Evolutionary conservation across 768 basidiomycete genomes (phyloP).

Genomic region (Boletus subparvulus): DNA sequence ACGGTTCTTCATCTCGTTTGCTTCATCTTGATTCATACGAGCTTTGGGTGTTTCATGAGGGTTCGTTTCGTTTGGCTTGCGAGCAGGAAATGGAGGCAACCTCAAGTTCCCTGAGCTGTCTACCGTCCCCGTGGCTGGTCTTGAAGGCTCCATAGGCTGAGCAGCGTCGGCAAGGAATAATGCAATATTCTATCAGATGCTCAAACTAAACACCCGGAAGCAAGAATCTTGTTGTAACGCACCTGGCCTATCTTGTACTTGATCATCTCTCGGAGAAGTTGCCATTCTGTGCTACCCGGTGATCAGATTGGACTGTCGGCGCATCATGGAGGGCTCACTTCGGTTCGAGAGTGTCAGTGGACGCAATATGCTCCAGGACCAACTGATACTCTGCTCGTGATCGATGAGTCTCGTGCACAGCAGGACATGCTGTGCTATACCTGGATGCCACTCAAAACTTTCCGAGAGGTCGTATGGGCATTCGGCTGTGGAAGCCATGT

Average conservation of each 20-base stretch:
- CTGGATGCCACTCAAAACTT: constrained; percentile 52
- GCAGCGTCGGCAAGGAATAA: constrained; percentile 43
- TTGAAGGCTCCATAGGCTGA: constrained; percentile 42
- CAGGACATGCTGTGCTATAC: constrained; percentile 30
- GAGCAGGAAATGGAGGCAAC: constrained; percentile 70
- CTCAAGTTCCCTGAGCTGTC: constrained; percentile 57
- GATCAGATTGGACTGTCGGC: constrained; percentile 12
- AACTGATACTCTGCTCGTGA: constrained; percentile 52
- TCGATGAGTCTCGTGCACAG: constrained; percentile 1
- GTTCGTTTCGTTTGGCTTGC: constrained; percentile 49
- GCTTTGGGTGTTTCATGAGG: constrained; percentile 54
- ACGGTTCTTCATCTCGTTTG: constrained; percentile 50
- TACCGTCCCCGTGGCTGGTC: constrained; percentile 34
- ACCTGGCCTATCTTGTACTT: constrained; percentile 73
- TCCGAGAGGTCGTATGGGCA: constrained; percentile 12
- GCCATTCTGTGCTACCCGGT: constrained; percentile 62
- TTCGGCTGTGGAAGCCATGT: constrained; percentile 22
- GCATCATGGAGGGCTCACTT: constrained; percentile 22
- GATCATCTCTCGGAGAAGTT: constrained; percentile 63
- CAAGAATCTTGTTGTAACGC: constrained; percentile 1
- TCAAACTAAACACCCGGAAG: neutral
- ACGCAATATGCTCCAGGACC: constrained; percentile 60
- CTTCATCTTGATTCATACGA: constrained; percentile 62
- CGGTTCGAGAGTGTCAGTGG: constrained; percentile 63
- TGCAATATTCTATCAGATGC: constrained; percentile 45